Evolutionary conservation across 2,329 filamentous ascomycete genomes (phyloP).

Genomic region (Phaeosphaeria sp.): DNA sequence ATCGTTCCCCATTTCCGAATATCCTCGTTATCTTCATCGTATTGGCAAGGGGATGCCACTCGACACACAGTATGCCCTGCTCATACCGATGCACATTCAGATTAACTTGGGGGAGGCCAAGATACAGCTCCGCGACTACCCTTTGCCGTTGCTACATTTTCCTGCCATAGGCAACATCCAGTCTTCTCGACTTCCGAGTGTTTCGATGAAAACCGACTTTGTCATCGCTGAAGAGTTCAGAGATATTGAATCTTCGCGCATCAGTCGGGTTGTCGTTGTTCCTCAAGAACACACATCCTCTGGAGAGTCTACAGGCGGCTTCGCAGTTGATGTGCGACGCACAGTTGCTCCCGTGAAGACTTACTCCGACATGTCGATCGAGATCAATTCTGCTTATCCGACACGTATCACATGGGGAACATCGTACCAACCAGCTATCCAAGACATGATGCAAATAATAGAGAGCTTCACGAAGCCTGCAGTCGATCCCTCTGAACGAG

Average conservation of each 20-base stretch:
- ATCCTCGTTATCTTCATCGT: constrained; percentile 82
- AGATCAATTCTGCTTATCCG: constrained; percentile 90
- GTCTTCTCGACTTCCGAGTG: constrained; percentile 77
- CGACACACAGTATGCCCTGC: constrained; percentile 86
- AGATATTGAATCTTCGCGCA: constrained; percentile 77
- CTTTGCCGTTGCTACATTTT: constrained; percentile 88
- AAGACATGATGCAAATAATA: constrained; percentile 99
- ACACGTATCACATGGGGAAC: constrained; percentile 97
- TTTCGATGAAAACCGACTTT: constrained; percentile 87
- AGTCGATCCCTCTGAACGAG: constrained; percentile 88
- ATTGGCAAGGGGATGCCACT: constrained; percentile 97
- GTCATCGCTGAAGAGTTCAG: constrained; percentile 94
- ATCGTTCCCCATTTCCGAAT: constrained; percentile 81
- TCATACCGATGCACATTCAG: constrained; percentile 88
- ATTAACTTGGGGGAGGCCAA: constrained; percentile 90
- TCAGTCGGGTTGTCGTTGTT: constrained; percentile 83
- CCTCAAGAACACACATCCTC: constrained; percentile 66
- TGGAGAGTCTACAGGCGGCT: constrained; percentile 70
- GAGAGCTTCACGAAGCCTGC: constrained; percentile 97
- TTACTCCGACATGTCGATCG: constrained; percentile 88
- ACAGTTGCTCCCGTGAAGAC: constrained; percentile 96
- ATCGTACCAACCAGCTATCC: constrained; percentile 95
- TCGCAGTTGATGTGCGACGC: constrained; percentile 83
- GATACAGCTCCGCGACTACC: constrained; percentile 89
- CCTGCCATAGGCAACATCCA: constrained; percentile 82